Evolutionary conservation across 352 stramenopile species (phyloP), one percentile per base, ranked within the genome.

Genomic region (Pythium brachiatum): DNA sequence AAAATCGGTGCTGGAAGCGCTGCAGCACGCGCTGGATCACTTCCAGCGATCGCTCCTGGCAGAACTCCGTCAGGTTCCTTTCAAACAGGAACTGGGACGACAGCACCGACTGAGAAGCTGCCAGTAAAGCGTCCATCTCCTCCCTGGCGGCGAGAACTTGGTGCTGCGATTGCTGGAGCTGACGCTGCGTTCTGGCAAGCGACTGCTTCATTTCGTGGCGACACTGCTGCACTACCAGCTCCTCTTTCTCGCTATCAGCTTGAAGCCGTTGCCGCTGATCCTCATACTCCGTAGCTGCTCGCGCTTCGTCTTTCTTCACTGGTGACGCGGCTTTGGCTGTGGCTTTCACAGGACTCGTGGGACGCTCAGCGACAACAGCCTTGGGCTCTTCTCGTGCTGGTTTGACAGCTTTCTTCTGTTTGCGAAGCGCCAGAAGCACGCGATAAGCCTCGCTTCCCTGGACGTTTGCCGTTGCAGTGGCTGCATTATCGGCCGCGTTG

Each of bases 81-180:
- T 86, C 80, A 57, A 89, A 89, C 3, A 89, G 69, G 39, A 88
- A 89, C 27, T 75, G 64, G 9, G 67, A 73, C 13, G 80, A 74
- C 8, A 89, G 39, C 12, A 86, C 53, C 18, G 62, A 62, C 44
- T 86, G 70, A 1, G 75, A 72, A 3, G 66, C 51, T 11, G 12
- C 36, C 3, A 88, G 31, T 23, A 82, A 54, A 41, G 62, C 32
- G 0, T 76, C 60, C 26, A 86, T 44, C 13, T 74, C 58, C 3
- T 60, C 25, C 5, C 62, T 50, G 7, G 64, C 76, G 0, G 25
- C 34, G 7, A 58, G 21, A 13, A 67, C 64, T 32, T 66, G 52
- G 25, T 51, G 69, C 46, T 63, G 68, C 48, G 47, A 79, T 55
- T n/a, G 46, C 3, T 73, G 21, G 3, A 83, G 69, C 29, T 72